These are phyloP conservation scores for Tympanopsis confertula DNA, from an alignment of 2,329 filamentous ascomycete genomes.

Conservation along the genomic window DNA sequence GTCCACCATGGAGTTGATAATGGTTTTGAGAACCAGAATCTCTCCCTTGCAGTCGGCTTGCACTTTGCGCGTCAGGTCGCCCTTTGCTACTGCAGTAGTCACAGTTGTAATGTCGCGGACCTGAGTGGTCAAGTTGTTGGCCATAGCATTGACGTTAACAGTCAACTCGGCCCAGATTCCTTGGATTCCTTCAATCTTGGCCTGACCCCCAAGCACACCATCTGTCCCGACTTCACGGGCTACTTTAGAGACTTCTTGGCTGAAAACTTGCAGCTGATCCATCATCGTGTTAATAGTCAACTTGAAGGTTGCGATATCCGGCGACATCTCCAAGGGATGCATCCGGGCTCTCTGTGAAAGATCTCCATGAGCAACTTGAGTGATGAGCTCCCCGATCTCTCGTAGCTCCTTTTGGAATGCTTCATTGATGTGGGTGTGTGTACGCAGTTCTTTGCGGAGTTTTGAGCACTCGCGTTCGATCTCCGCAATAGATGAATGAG, in stretches of 20 bases:
- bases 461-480: no score
- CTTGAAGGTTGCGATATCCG: slow-evolving; percentile 95
- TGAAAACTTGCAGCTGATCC: slow-evolving; percentile 92
- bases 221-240: slow-evolving; percentile 76
- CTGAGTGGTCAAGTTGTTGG: slow-evolving; percentile 75
- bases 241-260: slow-evolving; percentile 84
- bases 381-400: slow-evolving; percentile 95
- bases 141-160: slow-evolving; percentile 80
- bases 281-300: slow-evolving; percentile 99
- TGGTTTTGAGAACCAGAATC: slow-evolving; percentile 89
- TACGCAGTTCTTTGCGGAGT: no score
- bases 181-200: slow-evolving; percentile 71
- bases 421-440: slow-evolving; percentile 95
- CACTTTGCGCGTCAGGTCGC: slow-evolving; percentile 92
- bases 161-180: slow-evolving; percentile 84
- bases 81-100: slow-evolving; percentile 62
- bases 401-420: slow-evolving; percentile 95
- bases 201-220: slow-evolving; percentile 71
- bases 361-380: slow-evolving; percentile 87
- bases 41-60: slow-evolving; percentile 85
- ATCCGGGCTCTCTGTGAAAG: slow-evolving; percentile 94
- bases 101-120: slow-evolving; percentile 89
- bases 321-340: slow-evolving; percentile 92
- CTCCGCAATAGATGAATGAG: no score
- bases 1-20: slow-evolving; percentile 99